Evolutionary conservation across 495 filamentous ascomycete genomes (phyloP).

Genomic region (Aspergillus wentii): DNA sequence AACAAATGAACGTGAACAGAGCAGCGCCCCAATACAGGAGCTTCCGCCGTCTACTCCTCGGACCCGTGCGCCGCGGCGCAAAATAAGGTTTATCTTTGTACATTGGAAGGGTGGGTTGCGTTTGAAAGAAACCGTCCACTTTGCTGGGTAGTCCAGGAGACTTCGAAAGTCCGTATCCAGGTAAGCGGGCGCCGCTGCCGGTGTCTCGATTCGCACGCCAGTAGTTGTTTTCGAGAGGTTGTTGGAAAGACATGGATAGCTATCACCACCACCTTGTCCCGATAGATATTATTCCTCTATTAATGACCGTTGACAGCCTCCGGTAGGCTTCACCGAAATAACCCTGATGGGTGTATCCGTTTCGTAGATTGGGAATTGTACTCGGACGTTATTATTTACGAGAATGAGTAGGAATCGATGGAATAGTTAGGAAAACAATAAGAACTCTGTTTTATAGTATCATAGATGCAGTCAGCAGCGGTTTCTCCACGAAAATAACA

Average conservation of each 20-base stretch:
- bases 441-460: too few relatives aligned
- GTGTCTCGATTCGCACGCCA: slow-evolving; percentile 56
- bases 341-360: too few relatives aligned
- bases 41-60: slow-evolving; percentile 23
- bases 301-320: too few relatives aligned
- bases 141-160: slow-evolving; percentile 34
- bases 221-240: slow-evolving; percentile 60
- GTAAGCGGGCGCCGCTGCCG: slow-evolving; percentile 20
- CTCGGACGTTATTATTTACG: too few relatives aligned
- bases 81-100: slow-evolving; percentile 98
- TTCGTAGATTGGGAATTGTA: too few relatives aligned
- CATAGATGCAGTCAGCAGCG: too few relatives aligned
- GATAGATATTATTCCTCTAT: too few relatives aligned
- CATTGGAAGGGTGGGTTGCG: slow-evolving; percentile 70
- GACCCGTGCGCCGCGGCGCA: slow-evolving; percentile 37
- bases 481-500: too few relatives aligned
- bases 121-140: slow-evolving; percentile 48
- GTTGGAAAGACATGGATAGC: slow-evolving; percentile 68
- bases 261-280: too few relatives aligned
- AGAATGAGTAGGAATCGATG: too few relatives aligned
- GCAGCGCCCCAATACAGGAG: slow-evolving; percentile 17
- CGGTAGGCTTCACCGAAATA: too few relatives aligned
- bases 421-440: too few relatives aligned
- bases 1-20: slow-evolving; percentile 36
- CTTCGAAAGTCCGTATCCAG: slow-evolving; percentile 35